phyloP scores from a whole-genome alignment of 768 basidiomycete genomes.

The Rhizopogon vinicolor region DNA sequence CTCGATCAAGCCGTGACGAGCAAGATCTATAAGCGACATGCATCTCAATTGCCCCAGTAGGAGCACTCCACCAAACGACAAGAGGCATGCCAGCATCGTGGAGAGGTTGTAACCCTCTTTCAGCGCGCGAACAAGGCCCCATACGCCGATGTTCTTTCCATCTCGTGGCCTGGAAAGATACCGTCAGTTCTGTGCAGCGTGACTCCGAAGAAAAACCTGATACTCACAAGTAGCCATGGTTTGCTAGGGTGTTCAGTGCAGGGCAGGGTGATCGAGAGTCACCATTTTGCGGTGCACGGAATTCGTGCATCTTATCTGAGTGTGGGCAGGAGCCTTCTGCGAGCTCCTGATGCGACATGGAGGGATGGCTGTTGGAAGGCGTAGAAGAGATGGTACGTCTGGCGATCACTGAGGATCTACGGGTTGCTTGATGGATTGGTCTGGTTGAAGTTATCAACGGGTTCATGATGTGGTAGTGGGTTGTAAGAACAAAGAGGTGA shows the following conservation, averaged over 20 bases:
- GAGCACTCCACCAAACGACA: conserved; percentile 42
- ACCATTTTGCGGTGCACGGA: conserved; percentile 37
- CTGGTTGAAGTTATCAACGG: not conserved
- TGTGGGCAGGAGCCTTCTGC: conserved; percentile 34
- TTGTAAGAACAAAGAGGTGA: not conserved
- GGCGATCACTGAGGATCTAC: not conserved
- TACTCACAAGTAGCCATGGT: conserved; percentile 70
- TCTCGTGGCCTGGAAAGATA: conserved; percentile 38
- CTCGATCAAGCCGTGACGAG: conserved; percentile 47
- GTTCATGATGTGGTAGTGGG: too few relatives aligned
- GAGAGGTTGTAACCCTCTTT: conserved; percentile 50
- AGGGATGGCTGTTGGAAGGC: conserved; percentile 4
- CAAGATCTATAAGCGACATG: conserved; percentile 36
- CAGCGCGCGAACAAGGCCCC: conserved; percentile 37
- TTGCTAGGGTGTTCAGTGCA: conserved; percentile 69
- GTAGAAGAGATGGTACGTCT: not conserved
- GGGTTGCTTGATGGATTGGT: not conserved
- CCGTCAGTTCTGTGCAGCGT: not conserved
- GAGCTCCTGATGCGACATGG: conserved; percentile 14
- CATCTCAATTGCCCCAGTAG: conserved; percentile 33
- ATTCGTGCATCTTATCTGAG: conserved; percentile 35
- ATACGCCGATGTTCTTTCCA: conserved; percentile 44
- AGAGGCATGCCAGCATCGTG: conserved; percentile 39
- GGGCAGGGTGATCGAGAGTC: conserved; percentile 69
- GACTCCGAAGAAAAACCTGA: not conserved